Evolutionary conservation across 805 yeast species (phyloP).

Genomic region (Ogataea pilisensis): DNA sequence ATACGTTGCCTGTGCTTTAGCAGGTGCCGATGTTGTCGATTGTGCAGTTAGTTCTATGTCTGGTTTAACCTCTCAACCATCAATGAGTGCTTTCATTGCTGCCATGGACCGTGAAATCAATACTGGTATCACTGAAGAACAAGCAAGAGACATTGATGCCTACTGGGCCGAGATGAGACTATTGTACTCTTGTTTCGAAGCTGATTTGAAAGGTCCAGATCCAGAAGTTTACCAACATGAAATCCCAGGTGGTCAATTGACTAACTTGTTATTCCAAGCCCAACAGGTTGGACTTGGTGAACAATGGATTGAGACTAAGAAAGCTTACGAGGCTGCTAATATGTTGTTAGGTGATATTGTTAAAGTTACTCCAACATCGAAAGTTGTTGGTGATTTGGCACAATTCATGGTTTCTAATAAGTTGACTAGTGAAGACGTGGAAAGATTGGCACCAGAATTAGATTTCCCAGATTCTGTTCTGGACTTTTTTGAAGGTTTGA

Average conservation of each 20-base stretch:
- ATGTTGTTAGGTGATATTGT: slow-evolving; percentile 90
- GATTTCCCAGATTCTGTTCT: slow-evolving; percentile 99
- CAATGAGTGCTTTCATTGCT: slow-evolving; percentile 87
- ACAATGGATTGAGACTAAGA: slow-evolving; percentile 95
- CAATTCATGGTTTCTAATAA: slow-evolving; percentile 98
- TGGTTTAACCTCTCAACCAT: slow-evolving; percentile 98
- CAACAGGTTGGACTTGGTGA: slow-evolving; percentile 97
- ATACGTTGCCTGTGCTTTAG: slow-evolving; percentile 88
- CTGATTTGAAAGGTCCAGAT: slow-evolving; percentile 98
- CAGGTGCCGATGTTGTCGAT: slow-evolving; percentile 98
- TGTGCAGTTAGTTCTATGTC: slow-evolving; percentile 97
- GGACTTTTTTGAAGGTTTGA: slow-evolving; percentile 98
- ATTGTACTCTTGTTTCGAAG: slow-evolving; percentile 94
- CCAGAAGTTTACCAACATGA: slow-evolving; percentile 98
- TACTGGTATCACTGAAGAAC: slow-evolving; percentile 62
- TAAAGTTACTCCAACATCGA: slow-evolving; percentile 99
- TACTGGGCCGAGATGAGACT: slow-evolving; percentile 99
- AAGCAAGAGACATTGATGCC: slow-evolving; percentile 79
- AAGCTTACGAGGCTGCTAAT: slow-evolving; percentile 90
- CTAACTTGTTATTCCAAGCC: slow-evolving; percentile 97
- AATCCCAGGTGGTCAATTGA: slow-evolving; percentile 99
- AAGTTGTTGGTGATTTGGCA: slow-evolving; percentile 99
- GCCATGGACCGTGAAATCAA: slow-evolving; percentile 83
- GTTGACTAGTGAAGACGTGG: slow-evolving; percentile 79
- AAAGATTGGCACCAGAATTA: slow-evolving; percentile 78